Evolutionary conservation across 805 yeast genomes (phyloP).

Genomic region (Blastobotrys terrestris): DNA sequence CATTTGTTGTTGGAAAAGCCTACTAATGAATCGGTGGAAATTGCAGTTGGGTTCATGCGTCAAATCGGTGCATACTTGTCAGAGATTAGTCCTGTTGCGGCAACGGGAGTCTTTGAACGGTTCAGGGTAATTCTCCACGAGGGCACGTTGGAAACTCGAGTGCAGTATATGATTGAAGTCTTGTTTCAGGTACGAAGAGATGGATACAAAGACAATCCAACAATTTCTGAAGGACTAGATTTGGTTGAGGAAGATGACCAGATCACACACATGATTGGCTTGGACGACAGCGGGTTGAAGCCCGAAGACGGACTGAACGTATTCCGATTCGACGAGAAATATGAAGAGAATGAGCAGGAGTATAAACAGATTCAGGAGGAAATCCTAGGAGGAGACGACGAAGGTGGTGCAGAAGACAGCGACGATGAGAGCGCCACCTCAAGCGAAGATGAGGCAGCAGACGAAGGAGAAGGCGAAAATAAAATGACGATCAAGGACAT

Average conservation of each 20-base stretch:
- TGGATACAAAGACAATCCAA: conserved; percentile 36
- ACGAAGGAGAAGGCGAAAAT: conserved; percentile 18
- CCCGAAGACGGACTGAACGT: conserved; percentile 43
- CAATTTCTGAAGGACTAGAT: conserved; percentile 45
- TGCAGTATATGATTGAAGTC: conserved; percentile 43
- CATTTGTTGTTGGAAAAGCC: conserved; percentile 42
- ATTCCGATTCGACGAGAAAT: conserved; percentile 48
- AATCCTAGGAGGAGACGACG: conserved; percentile 38
- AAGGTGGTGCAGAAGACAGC: conserved; percentile 16
- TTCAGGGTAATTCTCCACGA: conserved; percentile 57
- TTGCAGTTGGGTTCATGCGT: conserved; percentile 46
- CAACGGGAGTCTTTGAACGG: conserved; percentile 49
- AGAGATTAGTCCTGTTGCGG: conserved; percentile 39
- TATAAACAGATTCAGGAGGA: conserved; percentile 41
- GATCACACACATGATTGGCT: conserved; percentile 46
- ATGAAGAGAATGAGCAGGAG: conserved; percentile 42
- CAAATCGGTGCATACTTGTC: conserved; percentile 48
- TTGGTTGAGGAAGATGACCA: conserved; percentile 58
- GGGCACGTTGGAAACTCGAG: conserved; percentile 38
- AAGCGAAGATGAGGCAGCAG: conserved; percentile 21
- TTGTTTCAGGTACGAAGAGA: conserved; percentile 46
- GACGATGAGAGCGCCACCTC: conserved; percentile 18
- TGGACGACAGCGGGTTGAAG: conserved; percentile 44
- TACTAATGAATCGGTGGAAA: conserved; percentile 50
- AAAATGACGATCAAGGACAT: conserved; percentile 48